Percentiles rank a stretch among this genome's conserved stretches.
Evolutionary conservation across 2,329 filamentous ascomycete species (phyloP).

Genomic region (Xylariaceae sp.): DNA sequence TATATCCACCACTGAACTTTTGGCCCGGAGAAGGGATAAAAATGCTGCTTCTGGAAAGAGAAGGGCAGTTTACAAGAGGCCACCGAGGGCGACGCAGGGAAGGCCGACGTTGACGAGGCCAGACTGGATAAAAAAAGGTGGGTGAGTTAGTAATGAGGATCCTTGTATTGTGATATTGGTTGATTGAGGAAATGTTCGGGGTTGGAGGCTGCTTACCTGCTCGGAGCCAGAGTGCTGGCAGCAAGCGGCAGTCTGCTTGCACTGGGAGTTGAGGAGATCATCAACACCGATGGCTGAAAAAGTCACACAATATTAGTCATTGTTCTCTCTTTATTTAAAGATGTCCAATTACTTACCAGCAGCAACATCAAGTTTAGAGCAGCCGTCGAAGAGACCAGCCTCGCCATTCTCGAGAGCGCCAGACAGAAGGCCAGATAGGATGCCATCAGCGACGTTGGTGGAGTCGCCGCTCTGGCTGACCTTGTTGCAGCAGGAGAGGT

Average conservation of each 20-base stretch:
- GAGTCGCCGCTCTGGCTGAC: slow-evolving; percentile 27
- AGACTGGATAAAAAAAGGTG: too few relatives aligned
- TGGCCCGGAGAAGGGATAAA: too few relatives aligned
- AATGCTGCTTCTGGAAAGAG: slow-evolving; percentile 12
- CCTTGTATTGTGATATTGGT: slow-evolving; percentile 12
- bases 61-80: slow-evolving; percentile 27
- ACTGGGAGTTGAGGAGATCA: slow-evolving; percentile 28
- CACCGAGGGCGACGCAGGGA: slow-evolving; percentile 28
- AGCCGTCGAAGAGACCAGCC: slow-evolving; percentile 28
- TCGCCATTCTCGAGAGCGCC: slow-evolving; percentile 21
- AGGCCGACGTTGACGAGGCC: slow-evolving; percentile 31
- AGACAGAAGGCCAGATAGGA: slow-evolving; percentile 25
- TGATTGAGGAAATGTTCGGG: not conserved
- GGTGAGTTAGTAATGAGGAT: too few relatives aligned
- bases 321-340: too few relatives aligned
- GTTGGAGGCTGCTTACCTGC: slow-evolving; percentile 20
- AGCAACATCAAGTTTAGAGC: slow-evolving; percentile 29
- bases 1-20: too few relatives aligned
- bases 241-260: slow-evolving; percentile 31
- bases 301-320: too few relatives aligned
- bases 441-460: slow-evolving; percentile 19
- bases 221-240: slow-evolving; percentile 29
- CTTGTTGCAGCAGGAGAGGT: slow-evolving; percentile 33
- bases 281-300: slow-evolving; percentile 22
- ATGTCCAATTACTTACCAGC: slow-evolving; percentile 19